A percentile compares a stretch with the other conserved stretches of the same genome.
Conservation (phyloP, 164 flowering plant genomes). For the Vitis riparia region DNA sequence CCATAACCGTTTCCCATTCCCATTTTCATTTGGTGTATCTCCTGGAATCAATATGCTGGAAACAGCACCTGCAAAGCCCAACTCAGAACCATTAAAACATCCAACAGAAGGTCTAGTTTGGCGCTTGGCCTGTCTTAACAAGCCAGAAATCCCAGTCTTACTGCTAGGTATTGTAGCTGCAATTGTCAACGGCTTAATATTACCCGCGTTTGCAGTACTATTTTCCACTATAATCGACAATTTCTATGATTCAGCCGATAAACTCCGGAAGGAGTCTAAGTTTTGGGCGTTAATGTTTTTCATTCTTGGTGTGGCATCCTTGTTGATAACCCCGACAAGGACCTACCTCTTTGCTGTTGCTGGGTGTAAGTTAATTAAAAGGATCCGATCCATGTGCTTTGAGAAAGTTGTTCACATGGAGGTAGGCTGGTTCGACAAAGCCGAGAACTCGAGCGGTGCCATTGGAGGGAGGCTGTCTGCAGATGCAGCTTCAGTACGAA, state of each 20-base stretch:
- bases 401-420: constrained; percentile 63
- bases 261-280: constrained; percentile 28
- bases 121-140: constrained; percentile 39
- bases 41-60: constrained; percentile 13
- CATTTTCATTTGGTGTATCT: constrained; percentile 15
- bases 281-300: constrained; percentile 41
- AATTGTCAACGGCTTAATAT: constrained; percentile 24
- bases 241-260: constrained; percentile 25
- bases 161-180: constrained; percentile 29
- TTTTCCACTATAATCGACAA: constrained; percentile 32
- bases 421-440: constrained; percentile 62
- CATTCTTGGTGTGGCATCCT: constrained; percentile 26
- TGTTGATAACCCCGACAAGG: constrained; percentile 27
- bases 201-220: constrained; percentile 35
- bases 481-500: constrained; percentile 55
- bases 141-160: constrained; percentile 41
- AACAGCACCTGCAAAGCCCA: background rate
- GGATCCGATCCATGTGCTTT: constrained; percentile 52
- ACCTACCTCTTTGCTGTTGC: constrained; percentile 45
- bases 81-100: constrained; percentile 11
- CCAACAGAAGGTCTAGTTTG: constrained; percentile 24
- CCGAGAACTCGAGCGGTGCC: constrained; percentile 53
- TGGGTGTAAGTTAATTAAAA: constrained; percentile 45
- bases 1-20: constrained; percentile 25
- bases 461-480: constrained; percentile 62